Evolutionary conservation across 2,329 filamentous ascomycete genomes (phyloP), one percentile per base, ranked within the genome.

Genomic region (Polychaeton citri): DNA sequence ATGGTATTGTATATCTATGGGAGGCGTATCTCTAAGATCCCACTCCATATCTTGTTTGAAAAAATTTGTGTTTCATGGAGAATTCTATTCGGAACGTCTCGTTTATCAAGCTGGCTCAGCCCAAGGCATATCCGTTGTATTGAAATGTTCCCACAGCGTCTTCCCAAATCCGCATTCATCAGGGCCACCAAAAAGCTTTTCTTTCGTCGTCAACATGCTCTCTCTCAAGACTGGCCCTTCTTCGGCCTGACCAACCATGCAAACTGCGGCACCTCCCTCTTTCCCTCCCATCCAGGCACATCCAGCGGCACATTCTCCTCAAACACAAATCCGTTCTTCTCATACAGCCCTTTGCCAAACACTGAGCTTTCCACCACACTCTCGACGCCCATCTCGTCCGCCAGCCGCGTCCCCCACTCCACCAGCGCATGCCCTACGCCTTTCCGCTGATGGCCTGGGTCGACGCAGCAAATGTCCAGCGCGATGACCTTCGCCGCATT

Each of bases 251-350:
- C 40, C 18, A 32, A 6, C 30, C 30, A 32, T 3, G 30, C 30
- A 16, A 19, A 32, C 9, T 19, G 30, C 3, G 17, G 12, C 3
- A 17, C 18, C 4, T 10, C 12, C 17, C 30, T 5, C 13, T 32
- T 16, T 4, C 20, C 32, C 37, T 46, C 46, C 31, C 39, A 20
- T 28, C 35, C 40, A 12, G 43, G 41, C n/a, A 43, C 36, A 10
- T 39, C 32, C 5, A 48, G 24, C 5, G 37, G 34, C 4, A 48
- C 43, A 39, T 51, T 43, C 37, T 48, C 50, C 15, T 47, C 33
- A 33, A 50, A 53, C 5, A 46, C 40, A 33, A 49, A 55, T 8
- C 52, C 52, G 35, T 53, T 43, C 47, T 54, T 53, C 44, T 50
- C 42, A 30, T 55, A 55, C 31, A 52, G 35, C 2, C 48, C 43